These are phyloP conservation scores for Globisporangium okanoganense DNA, from an alignment of 352 stramenopile genomes.

Conservation along the genomic window DNA sequence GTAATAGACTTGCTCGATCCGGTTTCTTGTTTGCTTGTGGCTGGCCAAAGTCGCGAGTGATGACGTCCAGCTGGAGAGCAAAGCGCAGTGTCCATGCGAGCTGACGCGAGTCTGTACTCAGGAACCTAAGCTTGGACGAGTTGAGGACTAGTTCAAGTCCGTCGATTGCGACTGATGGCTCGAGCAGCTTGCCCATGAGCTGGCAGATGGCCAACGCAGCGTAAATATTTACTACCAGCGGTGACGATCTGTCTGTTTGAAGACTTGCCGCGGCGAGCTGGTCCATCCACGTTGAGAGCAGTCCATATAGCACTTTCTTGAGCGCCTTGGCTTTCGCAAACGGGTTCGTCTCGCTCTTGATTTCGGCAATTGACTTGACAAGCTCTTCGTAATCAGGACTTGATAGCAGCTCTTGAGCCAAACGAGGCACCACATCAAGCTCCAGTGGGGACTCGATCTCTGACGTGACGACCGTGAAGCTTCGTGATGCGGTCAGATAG, in stretches of 20 bases:
- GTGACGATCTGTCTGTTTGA: not conserved
- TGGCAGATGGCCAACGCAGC: slow-evolving; percentile 40
- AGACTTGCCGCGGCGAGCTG: slow-evolving; percentile 17
- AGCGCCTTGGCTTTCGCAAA: slow-evolving; percentile 29
- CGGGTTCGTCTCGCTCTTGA: slow-evolving; percentile 25
- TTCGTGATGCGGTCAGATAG: slow-evolving; percentile 6
- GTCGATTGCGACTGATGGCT: slow-evolving; percentile 31
- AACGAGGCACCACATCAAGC: slow-evolving; percentile 23
- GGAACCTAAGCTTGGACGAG: slow-evolving; percentile 25
- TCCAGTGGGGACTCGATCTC: not conserved
- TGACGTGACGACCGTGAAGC: not conserved
- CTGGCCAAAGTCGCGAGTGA: slow-evolving; percentile 3
- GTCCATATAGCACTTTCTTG: slow-evolving; percentile 25
- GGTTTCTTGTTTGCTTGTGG: slow-evolving; percentile 9
- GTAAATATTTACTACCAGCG: slow-evolving; percentile 25
- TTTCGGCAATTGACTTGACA: slow-evolving; percentile 22
- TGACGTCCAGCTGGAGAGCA: slow-evolving; percentile 31
- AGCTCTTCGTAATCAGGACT: slow-evolving; percentile 20
- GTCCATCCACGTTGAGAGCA: slow-evolving; percentile 40
- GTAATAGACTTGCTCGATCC: slow-evolving; percentile 18
- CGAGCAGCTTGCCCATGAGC: slow-evolving; percentile 37
- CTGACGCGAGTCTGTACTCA: slow-evolving; percentile 32
- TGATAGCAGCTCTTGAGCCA: slow-evolving; percentile 21
- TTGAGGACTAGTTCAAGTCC: slow-evolving; percentile 32
- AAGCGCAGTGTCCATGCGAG: slow-evolving; percentile 46